Base-by-base conservation (phyloP, 768 basidiomycete species). In the Pleurotus salmoneostramineus region DNA sequence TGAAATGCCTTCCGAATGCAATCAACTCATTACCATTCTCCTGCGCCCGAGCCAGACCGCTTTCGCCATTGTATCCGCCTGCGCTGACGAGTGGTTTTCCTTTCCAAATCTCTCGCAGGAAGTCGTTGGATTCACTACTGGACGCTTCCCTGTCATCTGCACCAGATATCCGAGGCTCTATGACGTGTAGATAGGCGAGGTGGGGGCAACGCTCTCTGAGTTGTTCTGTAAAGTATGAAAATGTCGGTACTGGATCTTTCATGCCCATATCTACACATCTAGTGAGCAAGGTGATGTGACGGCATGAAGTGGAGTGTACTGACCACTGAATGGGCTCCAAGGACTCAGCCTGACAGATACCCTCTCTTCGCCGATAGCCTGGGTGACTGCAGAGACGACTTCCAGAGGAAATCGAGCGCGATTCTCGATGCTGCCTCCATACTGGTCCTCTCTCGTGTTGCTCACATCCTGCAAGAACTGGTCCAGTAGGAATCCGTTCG, bases 361-460 rank as follows among this genome's bases (percentile, higher is more conserved):
- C 15, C 74, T 75, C 27, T 81, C 77, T 31, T 72, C 66, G 0
- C 89, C 88, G 35, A 89, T 69, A 0, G 79, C 78, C 0, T 74
- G 64, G 2, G 70, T 72, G 1, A 88, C 70, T 2, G 81, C 82
- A 36, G 80, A 74, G 6, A 83, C 66, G 43, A 87, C 72, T 59
- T 86, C 83, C 6, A 86, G 69, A 0, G 68, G 63, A 66, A 91
- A 89, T 27, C 81, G 74, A 0, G 76, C 71, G 4, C 90, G 74
- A 57, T 80, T 82, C 66, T 86, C 81, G 34, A 89, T 70, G 46
- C 77, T 79, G 1, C 89, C 89, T 0, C 89, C 89, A 68, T 87
- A 91, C 47, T 77, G 71, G 65, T 90, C 88, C 6, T 77, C 82
- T 11, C 86, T 76, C 3, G 74, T 63, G 68, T 89, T 89, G 37